Percentiles rank a stretch among this genome's conserved stretches.
Conservation (phyloP, 2,329 filamentous ascomycete species). For the Ascochyta koolunga region DNA sequence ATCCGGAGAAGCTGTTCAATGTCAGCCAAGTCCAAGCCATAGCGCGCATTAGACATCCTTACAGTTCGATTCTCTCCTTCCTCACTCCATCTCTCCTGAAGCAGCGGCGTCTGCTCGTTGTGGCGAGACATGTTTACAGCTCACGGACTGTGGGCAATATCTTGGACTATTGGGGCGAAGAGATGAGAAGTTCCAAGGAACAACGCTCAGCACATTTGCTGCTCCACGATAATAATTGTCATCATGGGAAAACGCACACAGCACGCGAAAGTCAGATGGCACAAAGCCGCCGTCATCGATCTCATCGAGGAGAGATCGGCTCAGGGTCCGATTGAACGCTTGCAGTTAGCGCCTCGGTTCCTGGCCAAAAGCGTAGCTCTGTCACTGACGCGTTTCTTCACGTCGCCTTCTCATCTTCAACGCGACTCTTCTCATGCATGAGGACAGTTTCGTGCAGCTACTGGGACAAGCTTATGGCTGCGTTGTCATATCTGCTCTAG, state of each 20-base stretch:
- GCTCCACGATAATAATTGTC: slow-evolving; percentile 12
- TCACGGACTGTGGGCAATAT: neutral
- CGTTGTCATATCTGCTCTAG: neutral
- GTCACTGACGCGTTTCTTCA: neutral
- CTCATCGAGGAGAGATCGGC: neutral
- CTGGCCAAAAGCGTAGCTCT: neutral
- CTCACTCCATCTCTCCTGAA: slow-evolving; percentile 40
- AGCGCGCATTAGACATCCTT: slow-evolving; percentile 23
- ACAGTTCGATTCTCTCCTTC: slow-evolving; percentile 43
- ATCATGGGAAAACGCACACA: slow-evolving; percentile 6
- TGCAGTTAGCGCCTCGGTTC: neutral
- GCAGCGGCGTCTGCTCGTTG: slow-evolving; percentile 49
- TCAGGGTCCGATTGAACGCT: neutral
- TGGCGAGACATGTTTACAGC: slow-evolving; percentile 27
- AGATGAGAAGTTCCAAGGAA: neutral
- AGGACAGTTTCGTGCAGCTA: neutral
- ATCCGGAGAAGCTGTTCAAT: slow-evolving; percentile 26
- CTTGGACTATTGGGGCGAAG: neutral
- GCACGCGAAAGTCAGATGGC: slow-evolving; percentile 2
- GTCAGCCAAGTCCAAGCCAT: neutral
- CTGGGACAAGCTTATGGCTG: neutral
- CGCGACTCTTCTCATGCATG: too few relatives aligned
- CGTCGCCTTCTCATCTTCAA: neutral
- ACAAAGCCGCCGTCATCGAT: slow-evolving; percentile 15
- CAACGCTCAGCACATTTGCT: neutral